Percentiles rank a stretch among this genome's conserved stretches.
Evolutionary conservation across 2,329 filamentous ascomycete genomes (phyloP).

Genomic region (Furcasterigmium sp.): DNA sequence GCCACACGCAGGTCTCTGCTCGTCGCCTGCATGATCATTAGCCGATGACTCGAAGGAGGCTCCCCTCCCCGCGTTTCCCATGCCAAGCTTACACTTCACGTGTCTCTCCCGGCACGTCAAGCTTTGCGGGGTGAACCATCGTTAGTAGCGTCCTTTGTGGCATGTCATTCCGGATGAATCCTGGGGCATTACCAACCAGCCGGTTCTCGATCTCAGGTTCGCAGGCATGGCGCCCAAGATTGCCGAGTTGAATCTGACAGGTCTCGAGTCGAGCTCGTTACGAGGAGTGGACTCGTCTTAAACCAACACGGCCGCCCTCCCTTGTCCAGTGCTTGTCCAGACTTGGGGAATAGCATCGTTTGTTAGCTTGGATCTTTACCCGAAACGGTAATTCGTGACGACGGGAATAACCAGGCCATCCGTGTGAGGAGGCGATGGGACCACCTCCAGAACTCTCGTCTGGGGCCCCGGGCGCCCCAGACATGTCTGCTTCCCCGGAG

Average conservation of each 20-base stretch:
- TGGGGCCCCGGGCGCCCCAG: background rate
- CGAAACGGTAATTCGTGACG: background rate
- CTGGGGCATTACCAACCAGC: background rate
- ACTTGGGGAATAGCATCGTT: background rate
- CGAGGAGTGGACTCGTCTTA: background rate
- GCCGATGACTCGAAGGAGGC: background rate
- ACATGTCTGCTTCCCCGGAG: background rate
- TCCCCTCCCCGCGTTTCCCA: slow-evolving; percentile 1
- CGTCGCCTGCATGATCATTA: background rate
- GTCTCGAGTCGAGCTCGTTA: background rate
- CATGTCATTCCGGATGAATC: no score
- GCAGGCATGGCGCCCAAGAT: background rate
- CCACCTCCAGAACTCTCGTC: background rate
- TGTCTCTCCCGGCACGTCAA: slow-evolving; percentile 7
- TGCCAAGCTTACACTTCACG: slow-evolving; percentile 6
- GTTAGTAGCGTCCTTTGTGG: no score
- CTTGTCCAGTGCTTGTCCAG: no score
- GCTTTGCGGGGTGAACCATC: slow-evolving; percentile 1
- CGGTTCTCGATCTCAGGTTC: slow-evolving; percentile 1
- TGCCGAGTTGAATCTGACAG: background rate
- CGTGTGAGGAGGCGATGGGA: background rate
- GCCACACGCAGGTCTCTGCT: background rate
- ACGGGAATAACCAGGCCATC: background rate
- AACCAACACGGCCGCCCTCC: no score
- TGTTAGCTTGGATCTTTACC: background rate